These are phyloP conservation scores for Trebouxia sp. DNA, from an alignment of 139 green algal species.

Conservation along the genomic window DNA sequence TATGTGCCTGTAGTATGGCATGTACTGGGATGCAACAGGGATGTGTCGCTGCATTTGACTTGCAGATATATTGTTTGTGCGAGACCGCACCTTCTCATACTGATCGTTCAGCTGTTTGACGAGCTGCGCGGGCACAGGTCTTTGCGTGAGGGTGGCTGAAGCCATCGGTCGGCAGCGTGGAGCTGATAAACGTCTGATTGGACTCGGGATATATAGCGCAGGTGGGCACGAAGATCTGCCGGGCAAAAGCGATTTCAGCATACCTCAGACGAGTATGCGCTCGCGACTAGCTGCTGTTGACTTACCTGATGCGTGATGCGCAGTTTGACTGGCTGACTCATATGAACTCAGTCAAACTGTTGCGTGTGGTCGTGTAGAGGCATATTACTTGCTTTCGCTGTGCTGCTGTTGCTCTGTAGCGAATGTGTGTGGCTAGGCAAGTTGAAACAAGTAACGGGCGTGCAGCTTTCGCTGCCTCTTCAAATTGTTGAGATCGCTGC, in stretches of 20 bases:
- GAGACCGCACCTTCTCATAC: conserved; percentile 10
- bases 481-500: no score
- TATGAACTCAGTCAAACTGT: not conserved
- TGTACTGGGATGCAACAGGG: not conserved
- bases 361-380: not conserved
- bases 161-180: not conserved
- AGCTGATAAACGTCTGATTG: not conserved
- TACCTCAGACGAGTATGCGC: no score
- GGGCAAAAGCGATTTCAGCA: not conserved
- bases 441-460: no score
- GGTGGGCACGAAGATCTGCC: not conserved
- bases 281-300: no score
- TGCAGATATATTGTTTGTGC: no score
- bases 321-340: conserved; percentile 1
- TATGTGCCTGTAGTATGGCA: conserved; percentile 3
- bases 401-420: no score
- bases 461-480: no score
- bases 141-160: not conserved
- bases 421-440: no score
- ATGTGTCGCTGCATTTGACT: no score
- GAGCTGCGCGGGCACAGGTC: not conserved
- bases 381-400: not conserved
- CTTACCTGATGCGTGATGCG: no score
- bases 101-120: not conserved
- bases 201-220: not conserved